Base-by-base conservation (phyloP, 179 eudicot genomes). In the Silene vulgaris region DNA sequence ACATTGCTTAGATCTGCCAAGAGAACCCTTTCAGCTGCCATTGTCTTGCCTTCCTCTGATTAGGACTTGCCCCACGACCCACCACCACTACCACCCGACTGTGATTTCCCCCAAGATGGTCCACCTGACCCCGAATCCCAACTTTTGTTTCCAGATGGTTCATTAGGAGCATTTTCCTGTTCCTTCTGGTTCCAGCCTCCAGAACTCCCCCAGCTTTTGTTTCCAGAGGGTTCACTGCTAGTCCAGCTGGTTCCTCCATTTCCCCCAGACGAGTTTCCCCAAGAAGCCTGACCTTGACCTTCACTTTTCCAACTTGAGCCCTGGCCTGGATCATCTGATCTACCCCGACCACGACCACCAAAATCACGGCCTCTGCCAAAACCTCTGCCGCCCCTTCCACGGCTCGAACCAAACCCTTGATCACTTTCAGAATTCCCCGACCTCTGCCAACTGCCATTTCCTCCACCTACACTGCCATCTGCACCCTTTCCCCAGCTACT, bases 321-420 rank as follows among this genome's bases (percentile, higher is more conserved):
- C 64, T 65, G 21, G 30, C 82, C 87, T 37, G 69, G 76, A 29
- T 81, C 86, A 28, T 75, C 85, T 26, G 81, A 76, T 62, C 86
- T 78, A 32, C 82, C 84, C 8, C 81, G 71, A 32, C 79, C 83
- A 67, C 75, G 65, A 28, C 80, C 72, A 48, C 32, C 68, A 63
- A 75, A 57, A 73, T 57, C 77, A 66, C 85, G 81, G 2, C 91
- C 89, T 43, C 86, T 82, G 23, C 83, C 60, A 14, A 77, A 75
- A 8, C 85, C 81, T 6, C 87, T 87, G 73, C 86, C 84, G 73
- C 86, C 84, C 2, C 74, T 85, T 72, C 87, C 87, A 43, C 79
- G 80, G 8, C 87, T 87, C 13, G 78, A 74, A 57, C 63, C 32
- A 40, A 30, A 78, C 62, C 77, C 85, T 59, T 74, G 79, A 50